Percentiles rank a stretch among this genome's conserved stretches.
Conservation (phyloP, 106 monocot genomes). For the Chionographis japonica region DNA sequence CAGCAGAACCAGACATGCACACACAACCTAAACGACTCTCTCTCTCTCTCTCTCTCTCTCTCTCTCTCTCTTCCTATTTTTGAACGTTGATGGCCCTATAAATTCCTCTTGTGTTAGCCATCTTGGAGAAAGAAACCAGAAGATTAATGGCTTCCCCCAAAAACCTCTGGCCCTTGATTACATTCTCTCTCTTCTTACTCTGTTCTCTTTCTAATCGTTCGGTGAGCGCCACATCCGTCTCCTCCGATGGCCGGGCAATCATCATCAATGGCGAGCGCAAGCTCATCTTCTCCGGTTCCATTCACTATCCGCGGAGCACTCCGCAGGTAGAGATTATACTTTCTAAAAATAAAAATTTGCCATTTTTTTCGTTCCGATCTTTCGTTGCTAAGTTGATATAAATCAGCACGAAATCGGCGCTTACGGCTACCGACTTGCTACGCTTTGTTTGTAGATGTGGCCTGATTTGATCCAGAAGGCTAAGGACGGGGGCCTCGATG, state of each 20-base stretch:
- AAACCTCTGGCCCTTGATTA: too few relatives aligned
- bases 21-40: too few relatives aligned
- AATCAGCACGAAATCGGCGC: too few relatives aligned
- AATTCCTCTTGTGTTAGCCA: too few relatives aligned
- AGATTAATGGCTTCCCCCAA: too few relatives aligned
- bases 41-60: too few relatives aligned
- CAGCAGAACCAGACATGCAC: too few relatives aligned
- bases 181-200: too few relatives aligned
- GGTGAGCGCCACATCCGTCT: conserved; percentile 5
- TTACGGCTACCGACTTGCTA: neutral
- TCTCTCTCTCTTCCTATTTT: too few relatives aligned
- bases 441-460: conserved; percentile 34
- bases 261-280: conserved; percentile 31
- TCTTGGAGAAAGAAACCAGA: too few relatives aligned
- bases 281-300: conserved; percentile 32
- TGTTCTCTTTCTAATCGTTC: too few relatives aligned
- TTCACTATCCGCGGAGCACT: conserved; percentile 47
- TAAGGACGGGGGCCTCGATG: conserved; percentile 45
- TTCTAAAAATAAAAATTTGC: neutral
- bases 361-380: neutral
- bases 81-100: too few relatives aligned
- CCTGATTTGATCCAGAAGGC: conserved; percentile 43
- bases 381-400: neutral
- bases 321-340: conserved; percentile 10
- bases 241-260: conserved; percentile 24